These are phyloP conservation scores for Rosellinia necatrix DNA, from an alignment of 2,329 filamentous ascomycete species.

Conservation along the genomic window DNA sequence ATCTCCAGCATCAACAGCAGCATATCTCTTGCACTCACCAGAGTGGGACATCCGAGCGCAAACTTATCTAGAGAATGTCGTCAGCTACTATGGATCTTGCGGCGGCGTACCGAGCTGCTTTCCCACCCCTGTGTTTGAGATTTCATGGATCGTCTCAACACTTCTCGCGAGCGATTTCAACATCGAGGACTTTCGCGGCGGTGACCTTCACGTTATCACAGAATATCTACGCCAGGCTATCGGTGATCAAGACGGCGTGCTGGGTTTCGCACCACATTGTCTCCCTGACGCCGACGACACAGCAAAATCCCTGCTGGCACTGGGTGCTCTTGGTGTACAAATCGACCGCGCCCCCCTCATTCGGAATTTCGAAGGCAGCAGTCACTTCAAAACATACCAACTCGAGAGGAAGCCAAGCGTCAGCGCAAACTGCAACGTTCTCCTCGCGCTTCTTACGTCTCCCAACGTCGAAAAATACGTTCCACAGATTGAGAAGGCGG, in stretches of 20 bases:
- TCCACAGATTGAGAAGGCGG: neutral
- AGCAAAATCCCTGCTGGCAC: neutral
- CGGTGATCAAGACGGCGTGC: neutral
- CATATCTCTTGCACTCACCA: neutral
- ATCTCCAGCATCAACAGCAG: neutral
- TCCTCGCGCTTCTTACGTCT: neutral
- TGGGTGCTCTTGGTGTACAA: neutral
- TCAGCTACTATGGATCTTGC: neutral
- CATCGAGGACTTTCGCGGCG: neutral
- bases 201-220: neutral
- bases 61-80: neutral
- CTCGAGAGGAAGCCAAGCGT: neutral
- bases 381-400: neutral
- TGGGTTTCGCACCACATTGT: neutral
- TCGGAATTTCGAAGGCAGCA: neutral
- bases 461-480: neutral
- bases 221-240: neutral
- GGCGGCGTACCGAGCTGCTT: neutral
- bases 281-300: conserved; percentile 10
- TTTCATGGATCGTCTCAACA: neutral
- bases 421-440: neutral
- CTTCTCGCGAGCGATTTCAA: neutral
- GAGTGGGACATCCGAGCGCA: neutral
- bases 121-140: neutral
- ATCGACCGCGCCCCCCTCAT: neutral